phyloP scores from a whole-genome alignment of 2,329 filamentous ascomycete species.

The Fusarium bactridioides region DNA sequence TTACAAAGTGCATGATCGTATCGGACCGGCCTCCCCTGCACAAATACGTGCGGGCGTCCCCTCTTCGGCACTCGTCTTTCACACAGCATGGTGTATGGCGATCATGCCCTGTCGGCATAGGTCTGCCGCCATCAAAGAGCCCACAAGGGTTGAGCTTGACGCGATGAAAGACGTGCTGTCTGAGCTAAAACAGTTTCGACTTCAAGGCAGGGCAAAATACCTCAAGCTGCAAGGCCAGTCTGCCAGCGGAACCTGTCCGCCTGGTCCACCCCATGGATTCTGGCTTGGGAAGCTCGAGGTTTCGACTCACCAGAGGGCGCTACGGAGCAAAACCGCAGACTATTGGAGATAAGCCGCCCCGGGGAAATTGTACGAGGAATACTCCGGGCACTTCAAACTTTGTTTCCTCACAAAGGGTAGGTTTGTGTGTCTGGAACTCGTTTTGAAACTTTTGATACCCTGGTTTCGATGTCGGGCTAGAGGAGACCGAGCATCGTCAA shows the following conservation, averaged over 20 bases:
- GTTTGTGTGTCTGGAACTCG: background rate
- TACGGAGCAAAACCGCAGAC: background rate
- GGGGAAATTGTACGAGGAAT: background rate
- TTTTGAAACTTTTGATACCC: background rate
- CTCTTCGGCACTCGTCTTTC: constrained; percentile 54
- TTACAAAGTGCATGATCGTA: constrained; percentile 44
- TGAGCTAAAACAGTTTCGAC: constrained; percentile 52
- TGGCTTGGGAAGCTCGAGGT: constrained; percentile 47
- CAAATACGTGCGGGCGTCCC: constrained; percentile 62
- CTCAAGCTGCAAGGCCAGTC: constrained; percentile 14
- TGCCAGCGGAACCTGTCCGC: constrained; percentile 4
- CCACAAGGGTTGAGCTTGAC: constrained; percentile 42
- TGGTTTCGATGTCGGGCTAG: background rate
- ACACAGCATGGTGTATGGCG: constrained; percentile 61
- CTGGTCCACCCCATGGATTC: constrained; percentile 44
- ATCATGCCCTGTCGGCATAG: constrained; percentile 46
- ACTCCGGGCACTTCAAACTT: background rate
- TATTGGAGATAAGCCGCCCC: constrained; percentile 23
- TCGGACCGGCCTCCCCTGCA: constrained; percentile 57
- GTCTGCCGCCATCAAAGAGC: constrained; percentile 33
- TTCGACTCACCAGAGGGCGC: constrained; percentile 10
- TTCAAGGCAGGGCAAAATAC: constrained; percentile 44
- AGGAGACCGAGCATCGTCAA: background rate
- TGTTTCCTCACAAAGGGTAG: background rate
- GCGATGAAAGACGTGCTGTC: constrained; percentile 55